Evolutionary conservation across 2,329 filamentous ascomycete species (phyloP).

Genomic region (Sporothrix inflata): DNA sequence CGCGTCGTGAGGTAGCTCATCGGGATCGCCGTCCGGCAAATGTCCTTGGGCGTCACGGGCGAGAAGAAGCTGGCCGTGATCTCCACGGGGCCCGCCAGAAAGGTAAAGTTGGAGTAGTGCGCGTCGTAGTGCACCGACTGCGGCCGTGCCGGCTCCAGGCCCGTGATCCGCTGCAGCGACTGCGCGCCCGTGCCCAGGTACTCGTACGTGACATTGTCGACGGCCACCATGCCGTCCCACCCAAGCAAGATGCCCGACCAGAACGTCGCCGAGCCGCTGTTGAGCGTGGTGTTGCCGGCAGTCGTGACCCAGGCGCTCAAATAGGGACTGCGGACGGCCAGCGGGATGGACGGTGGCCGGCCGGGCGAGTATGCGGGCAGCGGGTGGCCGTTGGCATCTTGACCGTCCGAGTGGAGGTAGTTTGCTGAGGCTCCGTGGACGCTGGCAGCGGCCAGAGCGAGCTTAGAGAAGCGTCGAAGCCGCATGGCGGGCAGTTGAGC

Average conservation of each 20-base stretch:
- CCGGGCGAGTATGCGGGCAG: slow-evolving; percentile 28
- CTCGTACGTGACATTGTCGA: slow-evolving; percentile 42
- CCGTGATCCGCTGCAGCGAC: slow-evolving; percentile 42
- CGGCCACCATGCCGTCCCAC: slow-evolving; percentile 33
- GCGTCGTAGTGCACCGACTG: slow-evolving; percentile 33
- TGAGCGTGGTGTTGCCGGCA: slow-evolving; percentile 72
- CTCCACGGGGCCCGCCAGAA: slow-evolving; percentile 40
- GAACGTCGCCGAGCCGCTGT: slow-evolving; percentile 64
- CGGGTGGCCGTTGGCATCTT: slow-evolving; percentile 26
- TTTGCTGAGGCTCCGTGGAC: background rate
- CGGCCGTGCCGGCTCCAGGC: slow-evolving; percentile 33
- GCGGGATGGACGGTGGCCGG: slow-evolving; percentile 54
- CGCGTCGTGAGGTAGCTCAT: slow-evolving; percentile 73
- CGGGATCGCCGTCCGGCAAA: slow-evolving; percentile 74
- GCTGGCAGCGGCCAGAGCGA: background rate
- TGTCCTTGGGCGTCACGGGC: slow-evolving; percentile 75
- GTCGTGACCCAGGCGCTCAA: slow-evolving; percentile 60
- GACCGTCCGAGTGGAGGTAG: slow-evolving; percentile 24
- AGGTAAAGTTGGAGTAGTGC: slow-evolving; percentile 37
- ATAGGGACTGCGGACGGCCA: slow-evolving; percentile 59
- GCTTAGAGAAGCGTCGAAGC: background rate
- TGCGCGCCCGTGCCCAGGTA: slow-evolving; percentile 50
- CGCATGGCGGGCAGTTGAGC: background rate
- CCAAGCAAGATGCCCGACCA: slow-evolving; percentile 29
- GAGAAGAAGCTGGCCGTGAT: slow-evolving; percentile 61